Conservation (phyloP, 164 flowering plant species). For the Cinnamomum chago region DNA sequence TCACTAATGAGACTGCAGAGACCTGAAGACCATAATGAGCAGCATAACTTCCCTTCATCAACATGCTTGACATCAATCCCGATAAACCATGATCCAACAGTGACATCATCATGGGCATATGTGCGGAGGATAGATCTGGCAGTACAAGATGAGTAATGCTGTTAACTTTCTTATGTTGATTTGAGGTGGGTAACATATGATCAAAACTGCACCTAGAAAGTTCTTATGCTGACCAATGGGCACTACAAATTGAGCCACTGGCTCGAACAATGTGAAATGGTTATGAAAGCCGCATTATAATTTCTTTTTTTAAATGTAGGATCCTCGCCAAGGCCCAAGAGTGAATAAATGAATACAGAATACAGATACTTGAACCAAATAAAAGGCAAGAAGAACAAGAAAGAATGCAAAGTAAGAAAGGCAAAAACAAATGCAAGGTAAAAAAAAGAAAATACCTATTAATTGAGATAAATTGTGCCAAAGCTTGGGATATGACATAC, state of each 20-base stretch:
- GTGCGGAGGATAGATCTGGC: constrained; percentile 69
- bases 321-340: too few species aligned
- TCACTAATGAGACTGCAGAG: constrained; percentile 7
- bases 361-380: too few species aligned
- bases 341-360: too few species aligned
- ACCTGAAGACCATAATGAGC: constrained; percentile 88
- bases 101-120: constrained; percentile 95
- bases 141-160: not conserved
- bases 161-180: not conserved
- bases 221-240: too few species aligned
- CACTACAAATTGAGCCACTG: not conserved
- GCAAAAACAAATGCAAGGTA: too few species aligned
- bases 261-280: not conserved
- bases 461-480: constrained; percentile 83
- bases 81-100: constrained; percentile 91
- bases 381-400: not conserved
- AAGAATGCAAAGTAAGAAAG: not conserved
- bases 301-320: too few species aligned
- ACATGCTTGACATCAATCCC: constrained; percentile 82
- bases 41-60: constrained; percentile 82
- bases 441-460: constrained; percentile 47
- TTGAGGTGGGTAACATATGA: not conserved
- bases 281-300: not conserved
- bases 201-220: too few species aligned
- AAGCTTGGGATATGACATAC: constrained; percentile 73